Evolutionary conservation across 1,139 yeast genomes (phyloP).

Genomic region (Kodamaea anthophila): DNA sequence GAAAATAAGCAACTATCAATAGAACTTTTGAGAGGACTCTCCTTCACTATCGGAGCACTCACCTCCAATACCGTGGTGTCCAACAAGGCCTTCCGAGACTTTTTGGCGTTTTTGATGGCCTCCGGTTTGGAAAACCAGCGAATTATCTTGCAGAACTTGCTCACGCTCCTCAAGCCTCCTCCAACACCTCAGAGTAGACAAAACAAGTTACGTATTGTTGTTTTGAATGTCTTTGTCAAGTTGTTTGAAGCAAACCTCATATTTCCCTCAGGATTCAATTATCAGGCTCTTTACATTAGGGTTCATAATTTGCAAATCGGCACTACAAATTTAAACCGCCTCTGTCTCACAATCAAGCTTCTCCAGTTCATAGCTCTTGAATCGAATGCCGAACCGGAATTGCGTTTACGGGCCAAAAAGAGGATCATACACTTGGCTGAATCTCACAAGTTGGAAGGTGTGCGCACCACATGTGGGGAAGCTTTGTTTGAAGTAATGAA

Average conservation of each 20-base stretch:
- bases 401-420: conserved; percentile 14
- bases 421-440: conserved; percentile 27
- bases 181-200: conserved; percentile 12
- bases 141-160: conserved; percentile 7
- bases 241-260: conserved; percentile 32
- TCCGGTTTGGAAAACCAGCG: conserved; percentile 2
- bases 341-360: conserved; percentile 27
- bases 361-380: conserved; percentile 27
- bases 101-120: conserved; percentile 30
- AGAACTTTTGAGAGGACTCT: conserved; percentile 53
- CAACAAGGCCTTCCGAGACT: conserved; percentile 36
- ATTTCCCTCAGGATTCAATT: conserved; percentile 29
- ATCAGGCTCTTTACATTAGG: conserved; percentile 41
- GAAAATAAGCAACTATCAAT: conserved; percentile 13
- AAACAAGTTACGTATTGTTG: conserved; percentile 16
- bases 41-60: conserved; percentile 55
- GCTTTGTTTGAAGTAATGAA: conserved; percentile 27
- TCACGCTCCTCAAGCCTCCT: conserved; percentile 16
- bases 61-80: conserved; percentile 48
- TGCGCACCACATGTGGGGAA: conserved; percentile 28
- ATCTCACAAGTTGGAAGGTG: conserved; percentile 23
- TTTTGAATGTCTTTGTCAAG: conserved; percentile 30
- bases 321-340: conserved; percentile 30
- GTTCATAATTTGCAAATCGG: conserved; percentile 53
- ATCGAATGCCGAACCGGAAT: conserved; percentile 3